Base-by-base conservation (phyloP, 352 stramenopile species). In the Saprolegnia diclina region DNA sequence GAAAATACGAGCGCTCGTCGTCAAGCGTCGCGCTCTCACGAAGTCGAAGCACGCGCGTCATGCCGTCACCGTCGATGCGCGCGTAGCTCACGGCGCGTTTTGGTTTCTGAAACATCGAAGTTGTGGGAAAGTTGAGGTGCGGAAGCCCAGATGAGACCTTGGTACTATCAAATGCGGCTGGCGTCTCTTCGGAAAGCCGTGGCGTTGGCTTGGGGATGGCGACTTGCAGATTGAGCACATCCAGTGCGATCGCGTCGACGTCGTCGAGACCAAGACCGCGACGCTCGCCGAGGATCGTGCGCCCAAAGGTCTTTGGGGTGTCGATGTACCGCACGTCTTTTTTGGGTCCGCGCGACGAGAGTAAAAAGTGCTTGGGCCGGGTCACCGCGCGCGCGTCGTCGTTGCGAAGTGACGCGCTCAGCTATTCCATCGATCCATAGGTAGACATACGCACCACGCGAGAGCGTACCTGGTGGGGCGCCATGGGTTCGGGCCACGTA, bases 41-140 rank as follows among this genome's bases (percentile, higher is more conserved):
- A n/a, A 69, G 11, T 11, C 63, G 63, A 3, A 69, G 26, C 32
- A 69, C 63, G 18, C 63, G 63, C 32, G 63, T 69, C 19, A 69
- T 52, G 45, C 63, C 63, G 50, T 69, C 63, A 37, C 37, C 54
- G 37, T 69, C 63, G 46, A 69, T 40, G 18, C 48, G 45, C 7
- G 63, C 63, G 29, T n/a, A 67, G 24, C 61, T 67, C 13, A 42
- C 35, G 11, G 18, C 10, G 14, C 63, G 63, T 19, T 69, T 69
- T 1, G 63, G 45, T 53, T 69, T 69, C 16, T 40, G 63, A 24
- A 69, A 56, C 19, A 62, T 35, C 3, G 52, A 65, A 4, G 57
- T 21, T 16, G 56, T 65, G 26, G 40, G 38, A 13, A 65, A 22
- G 35, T 59, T 59, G 21, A 65, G 21, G 35, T 65, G 26, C 9